Percentiles rank a stretch among this genome's conserved stretches.
These are phyloP conservation scores for Saturnispora gosingensis DNA, from an alignment of 805 yeast genomes.

Conservation along the genomic window DNA sequence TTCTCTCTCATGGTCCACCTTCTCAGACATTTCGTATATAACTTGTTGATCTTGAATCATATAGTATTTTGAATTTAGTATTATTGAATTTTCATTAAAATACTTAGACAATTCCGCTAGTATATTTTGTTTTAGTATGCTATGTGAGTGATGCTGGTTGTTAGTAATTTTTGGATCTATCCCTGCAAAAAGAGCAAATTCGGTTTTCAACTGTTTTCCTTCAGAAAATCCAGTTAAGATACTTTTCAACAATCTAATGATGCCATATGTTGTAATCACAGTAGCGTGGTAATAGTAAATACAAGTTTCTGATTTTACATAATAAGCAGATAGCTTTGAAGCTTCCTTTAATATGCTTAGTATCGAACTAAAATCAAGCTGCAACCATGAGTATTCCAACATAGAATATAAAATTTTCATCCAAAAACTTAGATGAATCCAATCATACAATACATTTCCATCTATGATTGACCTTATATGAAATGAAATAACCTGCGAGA, in stretches of 20 bases:
- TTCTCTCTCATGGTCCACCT: neutral
- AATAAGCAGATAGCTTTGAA: conserved; percentile 8
- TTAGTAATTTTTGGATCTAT: conserved; percentile 8
- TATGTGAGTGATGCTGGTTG: neutral
- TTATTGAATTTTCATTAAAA: neutral
- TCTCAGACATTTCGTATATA: conserved; percentile 1
- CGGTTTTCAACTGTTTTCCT: conserved; percentile 4
- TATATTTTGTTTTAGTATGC: neutral
- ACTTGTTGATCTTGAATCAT: neutral
- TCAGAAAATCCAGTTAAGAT: conserved; percentile 20
- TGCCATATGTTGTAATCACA: conserved; percentile 15
- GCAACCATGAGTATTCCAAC: conserved; percentile 6
- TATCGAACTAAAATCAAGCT: conserved; percentile 16
- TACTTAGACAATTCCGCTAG: neutral
- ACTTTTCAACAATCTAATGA: conserved; percentile 12
- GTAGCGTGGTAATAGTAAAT: conserved; percentile 8
- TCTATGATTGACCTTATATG: conserved; percentile 13
- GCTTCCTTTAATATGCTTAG: conserved; percentile 13
- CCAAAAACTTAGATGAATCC: conserved; percentile 24
- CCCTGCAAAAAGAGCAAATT: conserved; percentile 9
- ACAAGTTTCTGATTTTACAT: neutral
- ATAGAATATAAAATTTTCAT: conserved; percentile 10
- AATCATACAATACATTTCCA: conserved; percentile 11
- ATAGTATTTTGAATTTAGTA: neutral
- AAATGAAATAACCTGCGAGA: conserved; percentile 13